Conservation (phyloP, 331 rosid genomes). For the Dryas integrifolia region DNA sequence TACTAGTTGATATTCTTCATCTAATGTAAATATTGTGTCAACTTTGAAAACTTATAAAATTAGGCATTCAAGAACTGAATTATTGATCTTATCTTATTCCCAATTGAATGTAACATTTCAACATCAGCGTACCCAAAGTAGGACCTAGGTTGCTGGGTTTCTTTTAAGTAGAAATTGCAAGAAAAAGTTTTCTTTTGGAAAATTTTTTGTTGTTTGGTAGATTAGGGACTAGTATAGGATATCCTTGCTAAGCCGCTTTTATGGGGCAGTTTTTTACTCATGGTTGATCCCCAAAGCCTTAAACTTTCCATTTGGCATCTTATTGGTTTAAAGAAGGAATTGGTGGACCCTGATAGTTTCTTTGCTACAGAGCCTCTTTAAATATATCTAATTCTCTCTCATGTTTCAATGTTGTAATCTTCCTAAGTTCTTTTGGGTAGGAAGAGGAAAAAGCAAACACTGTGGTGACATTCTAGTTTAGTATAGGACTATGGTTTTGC, state of each 20-base stretch:
- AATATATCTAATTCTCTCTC: background rate
- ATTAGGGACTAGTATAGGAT: background rate
- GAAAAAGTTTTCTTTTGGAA: background rate
- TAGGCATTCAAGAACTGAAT: background rate
- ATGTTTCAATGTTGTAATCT: background rate
- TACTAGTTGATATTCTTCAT: background rate
- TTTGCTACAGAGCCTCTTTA: background rate
- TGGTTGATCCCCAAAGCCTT: background rate
- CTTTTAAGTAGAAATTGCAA: background rate
- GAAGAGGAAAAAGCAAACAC: background rate
- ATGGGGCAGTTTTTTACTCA: too few species aligned
- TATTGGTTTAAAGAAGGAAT: slow-evolving; percentile 5
- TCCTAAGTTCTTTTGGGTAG: background rate
- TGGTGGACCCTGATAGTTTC: slow-evolving; percentile 9
- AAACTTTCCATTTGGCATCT: background rate
- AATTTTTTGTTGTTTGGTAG: background rate
- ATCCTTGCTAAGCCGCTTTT: background rate
- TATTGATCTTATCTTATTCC: background rate
- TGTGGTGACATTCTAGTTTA: background rate
- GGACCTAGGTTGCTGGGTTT: background rate
- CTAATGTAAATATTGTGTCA: background rate
- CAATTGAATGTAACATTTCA: background rate
- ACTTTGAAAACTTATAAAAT: background rate
- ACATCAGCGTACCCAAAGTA: background rate
- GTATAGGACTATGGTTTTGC: background rate